Evolutionary conservation across 305 asterid genomes (phyloP).

Genomic region (Solanum hybrid): DNA sequence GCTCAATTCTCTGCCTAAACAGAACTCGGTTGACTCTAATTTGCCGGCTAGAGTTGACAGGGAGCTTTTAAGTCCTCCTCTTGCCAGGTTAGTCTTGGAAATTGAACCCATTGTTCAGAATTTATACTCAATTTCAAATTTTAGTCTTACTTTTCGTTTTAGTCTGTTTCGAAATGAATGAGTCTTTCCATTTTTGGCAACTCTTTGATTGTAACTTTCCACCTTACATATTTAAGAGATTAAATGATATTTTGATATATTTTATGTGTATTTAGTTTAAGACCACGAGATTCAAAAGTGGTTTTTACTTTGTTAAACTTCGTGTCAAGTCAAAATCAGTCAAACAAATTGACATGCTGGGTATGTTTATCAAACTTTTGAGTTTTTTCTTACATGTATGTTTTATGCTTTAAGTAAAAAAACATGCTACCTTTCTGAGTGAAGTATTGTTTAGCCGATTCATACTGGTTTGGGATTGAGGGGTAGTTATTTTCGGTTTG

Average conservation of each 20-base stretch:
- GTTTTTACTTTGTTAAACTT: background rate
- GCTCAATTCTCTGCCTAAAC: constrained; percentile 10
- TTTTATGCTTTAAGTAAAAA: background rate
- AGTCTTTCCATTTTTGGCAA: background rate
- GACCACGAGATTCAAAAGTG: background rate
- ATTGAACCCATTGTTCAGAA: background rate
- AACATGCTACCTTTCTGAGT: background rate
- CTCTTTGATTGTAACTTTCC: background rate
- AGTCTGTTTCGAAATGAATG: background rate
- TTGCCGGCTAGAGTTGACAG: constrained; percentile 11
- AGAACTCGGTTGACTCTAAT: constrained; percentile 1
- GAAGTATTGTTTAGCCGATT: background rate
- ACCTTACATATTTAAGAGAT: background rate
- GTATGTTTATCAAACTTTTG: background rate
- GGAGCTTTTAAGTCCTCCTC: constrained; percentile 17
- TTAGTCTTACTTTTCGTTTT: background rate
- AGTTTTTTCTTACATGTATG: background rate
- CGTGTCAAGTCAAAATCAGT: background rate
- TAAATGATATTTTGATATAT: background rate
- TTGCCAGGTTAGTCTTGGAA: constrained; percentile 27
- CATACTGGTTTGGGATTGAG: background rate
- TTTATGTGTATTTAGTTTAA: background rate
- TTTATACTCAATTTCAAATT: background rate
- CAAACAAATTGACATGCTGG: background rate
- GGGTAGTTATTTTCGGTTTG: background rate